A percentile compares a stretch with the other conserved stretches of the same genome.
These are phyloP conservation scores for Pneumocystis oryctolagi DNA, from an alignment of 1,139 yeast species.

Conservation along the genomic window DNA sequence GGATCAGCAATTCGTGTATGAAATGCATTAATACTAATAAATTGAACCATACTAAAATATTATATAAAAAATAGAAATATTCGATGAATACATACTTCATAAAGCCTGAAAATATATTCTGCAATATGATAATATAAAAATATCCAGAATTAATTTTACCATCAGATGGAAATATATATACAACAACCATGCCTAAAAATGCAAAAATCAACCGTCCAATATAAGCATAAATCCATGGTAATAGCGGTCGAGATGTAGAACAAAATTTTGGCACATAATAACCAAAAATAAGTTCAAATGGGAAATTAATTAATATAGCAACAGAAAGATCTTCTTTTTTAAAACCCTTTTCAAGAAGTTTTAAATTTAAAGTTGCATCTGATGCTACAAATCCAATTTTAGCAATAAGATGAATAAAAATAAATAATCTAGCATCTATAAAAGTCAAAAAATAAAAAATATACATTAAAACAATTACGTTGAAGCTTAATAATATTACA, in stretches of 20 bases:
- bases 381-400: constrained; percentile 91
- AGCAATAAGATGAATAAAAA: constrained; percentile 59
- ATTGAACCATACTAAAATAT: constrained; percentile 88
- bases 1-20: constrained; percentile 95
- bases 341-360: constrained; percentile 81
- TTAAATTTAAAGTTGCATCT: constrained; percentile 88
- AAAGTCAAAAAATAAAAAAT: neutral
- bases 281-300: constrained; percentile 88
- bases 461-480: neutral
- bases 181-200: constrained; percentile 54
- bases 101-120: constrained; percentile 7
- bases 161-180: constrained; percentile 55
- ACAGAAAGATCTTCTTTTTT: constrained; percentile 86
- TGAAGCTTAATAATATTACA: constrained; percentile 51
- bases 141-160: constrained; percentile 18
- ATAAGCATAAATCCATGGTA: constrained; percentile 84
- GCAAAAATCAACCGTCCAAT: constrained; percentile 76
- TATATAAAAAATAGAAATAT: constrained; percentile 67
- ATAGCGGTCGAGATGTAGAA: constrained; percentile 49
- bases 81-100: constrained; percentile 56
- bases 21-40: constrained; percentile 86
- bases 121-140: neutral
- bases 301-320: constrained; percentile 86
- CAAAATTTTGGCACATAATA: constrained; percentile 96
- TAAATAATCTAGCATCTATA: constrained; percentile 52